Base-by-base conservation (phyloP, 2,329 filamentous ascomycete species). In the Diaporthe vexans region DNA sequence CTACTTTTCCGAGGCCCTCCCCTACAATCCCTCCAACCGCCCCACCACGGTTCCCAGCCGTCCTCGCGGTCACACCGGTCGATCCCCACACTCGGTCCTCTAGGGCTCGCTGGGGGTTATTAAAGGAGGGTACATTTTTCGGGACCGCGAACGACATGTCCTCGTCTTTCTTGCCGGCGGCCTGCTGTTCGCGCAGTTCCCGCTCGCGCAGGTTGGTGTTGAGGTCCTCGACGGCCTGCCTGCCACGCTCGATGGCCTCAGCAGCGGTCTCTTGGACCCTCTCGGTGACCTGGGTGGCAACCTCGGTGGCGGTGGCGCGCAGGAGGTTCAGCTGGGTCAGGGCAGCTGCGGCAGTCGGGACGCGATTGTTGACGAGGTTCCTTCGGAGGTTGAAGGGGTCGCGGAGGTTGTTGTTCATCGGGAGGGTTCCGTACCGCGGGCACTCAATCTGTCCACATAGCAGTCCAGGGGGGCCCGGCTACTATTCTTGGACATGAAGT, bases 61-160 rank as follows among this genome's bases (percentile, higher is more conserved):
- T 81, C 79, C 84, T 86, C 76, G 83, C 80, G 35, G 84, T 84
- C 70, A 85, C 84, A 75, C 86, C 85, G 54, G 86, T 86, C 68
- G 86, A 85, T 48, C 88, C 87, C 93, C 93, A 95, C 75, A 90
- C 87, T 75, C 86, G 87, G 82, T 94, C 92, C 82, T 94, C 92
- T 78, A 90, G 82, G 77, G 89, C 84, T 81, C 92, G 89, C 83
- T 92, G 90, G 35, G 91, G 89, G 81, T 90, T 89, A 76, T 85
- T 86, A 81, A 94, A 94, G 78, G 91, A 91, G 72, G 92, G 93
- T n/a, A 92, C 87, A 84, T 93, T 91, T 81, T 89, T 90, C 21
- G 93, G 92, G 51, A 93, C 85, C 65, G 89, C 86, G 84, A 94
- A 95, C 67, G 90, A 85, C 91, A 92, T 92, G 76, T 87, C 85